Evolutionary conservation across 345 rosid genomes (phyloP).

Genomic region (Dovyalis caffra): DNA sequence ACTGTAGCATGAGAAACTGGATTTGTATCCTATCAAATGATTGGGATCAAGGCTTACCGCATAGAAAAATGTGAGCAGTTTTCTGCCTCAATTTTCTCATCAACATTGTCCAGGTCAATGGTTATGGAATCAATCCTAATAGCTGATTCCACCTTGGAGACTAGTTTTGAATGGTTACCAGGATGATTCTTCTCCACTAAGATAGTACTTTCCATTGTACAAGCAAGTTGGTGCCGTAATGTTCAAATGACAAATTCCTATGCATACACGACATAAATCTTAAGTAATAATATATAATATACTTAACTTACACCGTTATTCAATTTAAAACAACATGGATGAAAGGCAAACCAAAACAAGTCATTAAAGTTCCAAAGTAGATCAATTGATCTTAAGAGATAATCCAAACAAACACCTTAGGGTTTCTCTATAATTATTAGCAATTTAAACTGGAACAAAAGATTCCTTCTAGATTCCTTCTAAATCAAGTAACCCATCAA

Average conservation of each 20-base stretch:
- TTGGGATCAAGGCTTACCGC: conserved; percentile 46
- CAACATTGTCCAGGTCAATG: conserved; percentile 45
- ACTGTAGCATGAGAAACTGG: background rate
- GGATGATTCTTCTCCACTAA: conserved; percentile 34
- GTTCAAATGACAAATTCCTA: conserved; percentile 8
- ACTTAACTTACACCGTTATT: background rate
- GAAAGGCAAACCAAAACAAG: conserved; percentile 8
- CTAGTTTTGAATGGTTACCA: conserved; percentile 25
- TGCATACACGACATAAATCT: conserved; percentile 6
- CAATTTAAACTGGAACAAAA: conserved; percentile 7
- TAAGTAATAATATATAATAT: conserved; percentile 7
- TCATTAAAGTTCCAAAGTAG: conserved; percentile 15
- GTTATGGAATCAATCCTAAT: conserved; percentile 55
- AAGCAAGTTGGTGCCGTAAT: conserved; percentile 17
- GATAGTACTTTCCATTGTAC: conserved; percentile 25
- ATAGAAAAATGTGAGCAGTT: conserved; percentile 70
- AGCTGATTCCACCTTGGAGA: conserved; percentile 44
- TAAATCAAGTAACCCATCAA: conserved; percentile 7
- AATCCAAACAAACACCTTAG: conserved; percentile 14
- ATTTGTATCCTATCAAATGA: background rate
- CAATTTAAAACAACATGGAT: background rate
- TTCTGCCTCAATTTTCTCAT: conserved; percentile 30
- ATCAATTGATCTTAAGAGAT: conserved; percentile 14
- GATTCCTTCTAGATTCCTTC: background rate
- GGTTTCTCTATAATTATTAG: conserved; percentile 12